phyloP scores from a whole-genome alignment of 225 moss, liverwort and hornwort genomes.

The Pseudoscleropodium purum region DNA sequence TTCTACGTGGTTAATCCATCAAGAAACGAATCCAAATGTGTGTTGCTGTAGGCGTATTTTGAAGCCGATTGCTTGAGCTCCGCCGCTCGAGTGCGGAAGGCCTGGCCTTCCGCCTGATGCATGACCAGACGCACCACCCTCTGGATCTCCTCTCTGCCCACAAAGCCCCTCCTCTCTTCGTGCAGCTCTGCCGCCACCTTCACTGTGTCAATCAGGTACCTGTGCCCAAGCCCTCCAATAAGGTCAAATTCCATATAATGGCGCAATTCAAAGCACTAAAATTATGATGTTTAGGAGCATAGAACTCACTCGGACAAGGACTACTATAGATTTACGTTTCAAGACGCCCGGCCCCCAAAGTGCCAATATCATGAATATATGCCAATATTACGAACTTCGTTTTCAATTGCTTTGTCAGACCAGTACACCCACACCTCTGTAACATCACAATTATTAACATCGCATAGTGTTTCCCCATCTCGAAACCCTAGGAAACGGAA shows the following conservation, averaged over 20 bases:
- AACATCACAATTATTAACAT: neutral
- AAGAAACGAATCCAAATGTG: neutral
- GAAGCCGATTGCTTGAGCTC: neutral
- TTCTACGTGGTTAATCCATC: neutral
- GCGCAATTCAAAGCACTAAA: accelerated
- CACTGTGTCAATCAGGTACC: constrained; percentile 3
- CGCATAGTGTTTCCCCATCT: neutral
- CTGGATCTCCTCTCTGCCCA: neutral
- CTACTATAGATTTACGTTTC: neutral
- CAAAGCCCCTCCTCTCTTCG: neutral
- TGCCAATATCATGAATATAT: too few species aligned
- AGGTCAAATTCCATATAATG: neutral
- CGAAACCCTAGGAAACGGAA: neutral
- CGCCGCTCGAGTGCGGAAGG: neutral
- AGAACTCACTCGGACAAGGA: neutral
- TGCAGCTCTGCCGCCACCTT: constrained; percentile 10
- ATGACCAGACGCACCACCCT: neutral
- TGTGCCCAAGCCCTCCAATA: neutral
- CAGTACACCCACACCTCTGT: neutral
- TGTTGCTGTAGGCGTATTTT: neutral
- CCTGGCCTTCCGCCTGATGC: neutral
- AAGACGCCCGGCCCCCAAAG: neutral
- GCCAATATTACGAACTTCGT: neutral
- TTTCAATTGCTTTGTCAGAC: neutral
- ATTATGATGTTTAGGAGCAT: neutral